Evolutionary conservation across 1,284 basidiomycete species (phyloP), one percentile per base, ranked within the genome.

Genomic region (Ceratobasidium sp.): DNA sequence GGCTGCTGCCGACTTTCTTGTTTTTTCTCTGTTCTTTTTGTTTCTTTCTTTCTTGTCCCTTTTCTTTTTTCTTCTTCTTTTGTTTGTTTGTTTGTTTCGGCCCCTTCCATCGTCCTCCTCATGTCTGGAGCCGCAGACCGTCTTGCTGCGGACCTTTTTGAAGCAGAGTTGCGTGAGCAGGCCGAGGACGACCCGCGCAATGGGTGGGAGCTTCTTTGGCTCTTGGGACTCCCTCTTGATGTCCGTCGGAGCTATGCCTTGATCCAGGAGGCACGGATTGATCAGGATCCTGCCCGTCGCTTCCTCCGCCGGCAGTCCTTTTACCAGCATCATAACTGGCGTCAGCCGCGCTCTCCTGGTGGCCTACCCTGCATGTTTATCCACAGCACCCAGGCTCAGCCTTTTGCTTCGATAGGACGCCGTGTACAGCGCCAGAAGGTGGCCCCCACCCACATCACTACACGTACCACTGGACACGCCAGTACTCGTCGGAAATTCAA

Each of bases 181-280:
- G 62, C 62, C 44, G 47, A 64, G 2, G 44, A 49, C 11, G 62
- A 64, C 32, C 26, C 62, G 8, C 26, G 62, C 7, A 64, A 64
- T 26, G n/a, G 5, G n/a, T 63, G 61, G 61, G 61, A 63, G 28
- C 61, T 49, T 21, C 43, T 63, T 28, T 63, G 61, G 61, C 47
- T 63, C 61, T 32, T 63, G 16, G 38, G 43, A 21, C 61, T 63
- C 46, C 61, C 61, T 13, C 61, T 63, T 4, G 28, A 49, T 26
- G 30, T 30, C 28, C 26, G 61, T 18, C 47, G 44, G 13, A 63
- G 61, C 28, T 63, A 63, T 32, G 32, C 47, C 26, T 44, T 14
- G 21, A 63, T 63, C 44, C 61, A 47, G 14, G 46, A 57, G 35
- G 54, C 54, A 32, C 54, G 54, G 30, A 57, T 57, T 35, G 54